These are phyloP conservation scores for Neophaeococcomyces aloes DNA, from an alignment of 2,329 filamentous ascomycete species.

Conservation along the genomic window DNA sequence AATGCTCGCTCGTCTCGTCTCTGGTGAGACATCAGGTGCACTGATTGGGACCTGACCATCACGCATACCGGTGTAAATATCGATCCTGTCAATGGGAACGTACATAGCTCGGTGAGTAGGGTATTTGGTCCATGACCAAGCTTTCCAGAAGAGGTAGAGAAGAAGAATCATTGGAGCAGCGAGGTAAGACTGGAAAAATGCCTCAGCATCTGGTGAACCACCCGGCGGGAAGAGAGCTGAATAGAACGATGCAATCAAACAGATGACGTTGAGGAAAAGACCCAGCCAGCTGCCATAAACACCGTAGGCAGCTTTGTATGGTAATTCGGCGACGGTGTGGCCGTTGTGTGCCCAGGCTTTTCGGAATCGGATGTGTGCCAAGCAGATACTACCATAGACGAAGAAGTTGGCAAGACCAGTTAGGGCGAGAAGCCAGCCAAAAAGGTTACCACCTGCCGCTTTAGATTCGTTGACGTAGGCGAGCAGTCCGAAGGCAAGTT, in stretches of 20 bases:
- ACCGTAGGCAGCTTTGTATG: slow-evolving; percentile 71
- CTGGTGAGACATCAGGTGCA: slow-evolving; percentile 21
- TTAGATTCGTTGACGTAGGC: slow-evolving; percentile 57
- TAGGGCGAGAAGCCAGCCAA: slow-evolving; percentile 70
- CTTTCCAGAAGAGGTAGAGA: slow-evolving; percentile 19
- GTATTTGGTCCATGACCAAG: slow-evolving; percentile 19
- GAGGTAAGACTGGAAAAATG: slow-evolving; percentile 21
- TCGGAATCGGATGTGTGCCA: slow-evolving; percentile 78
- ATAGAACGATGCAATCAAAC: slow-evolving; percentile 82
- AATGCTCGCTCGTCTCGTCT: slow-evolving; percentile 25
- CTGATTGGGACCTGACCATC: slow-evolving; percentile 22
- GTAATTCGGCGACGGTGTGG: slow-evolving; percentile 61
- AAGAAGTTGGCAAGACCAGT: slow-evolving; percentile 65
- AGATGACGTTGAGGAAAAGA: slow-evolving; percentile 61
- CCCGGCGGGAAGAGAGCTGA: slow-evolving; percentile 68
- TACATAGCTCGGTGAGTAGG: slow-evolving; percentile 25
- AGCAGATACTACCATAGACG: slow-evolving; percentile 44
- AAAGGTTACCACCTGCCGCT: slow-evolving; percentile 41
- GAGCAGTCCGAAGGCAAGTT: slow-evolving; percentile 60
- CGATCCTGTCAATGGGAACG: slow-evolving; percentile 26
- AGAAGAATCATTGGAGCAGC: slow-evolving; percentile 19
- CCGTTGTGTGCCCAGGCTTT: slow-evolving; percentile 56
- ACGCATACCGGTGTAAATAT: slow-evolving; percentile 30
- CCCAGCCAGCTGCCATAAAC: slow-evolving; percentile 72
- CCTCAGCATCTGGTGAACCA: slow-evolving; percentile 13